A percentile compares a stretch with the other conserved stretches of the same genome.
phyloP scores from a whole-genome alignment of 495 filamentous ascomycete species.

The Neurospora sp. region DNA sequence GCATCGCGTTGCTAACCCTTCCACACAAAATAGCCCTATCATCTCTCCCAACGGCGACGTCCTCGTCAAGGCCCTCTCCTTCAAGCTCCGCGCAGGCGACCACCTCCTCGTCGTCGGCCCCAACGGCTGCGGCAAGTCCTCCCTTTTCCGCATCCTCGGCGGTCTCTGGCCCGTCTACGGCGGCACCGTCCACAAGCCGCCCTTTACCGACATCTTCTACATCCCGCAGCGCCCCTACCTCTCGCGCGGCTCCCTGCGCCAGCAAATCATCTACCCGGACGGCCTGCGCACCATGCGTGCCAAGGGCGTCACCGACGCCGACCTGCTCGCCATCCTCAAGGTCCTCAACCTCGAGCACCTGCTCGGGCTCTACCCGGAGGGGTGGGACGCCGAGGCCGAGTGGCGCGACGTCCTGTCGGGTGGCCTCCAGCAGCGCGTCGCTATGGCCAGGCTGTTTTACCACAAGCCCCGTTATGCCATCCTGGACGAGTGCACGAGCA shows the following conservation, averaged over 20 bases:
- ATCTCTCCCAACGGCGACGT: slow-evolving; percentile 95
- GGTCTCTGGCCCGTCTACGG: slow-evolving; percentile 99
- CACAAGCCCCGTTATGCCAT: slow-evolving; percentile 88
- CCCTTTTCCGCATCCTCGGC: slow-evolving; percentile 89
- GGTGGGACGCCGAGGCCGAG: slow-evolving; percentile 93
- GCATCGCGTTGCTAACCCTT: background rate
- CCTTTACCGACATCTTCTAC: slow-evolving; percentile 89
- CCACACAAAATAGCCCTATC: slow-evolving; percentile 49
- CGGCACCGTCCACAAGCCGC: slow-evolving; percentile 80
- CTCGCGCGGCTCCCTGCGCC: slow-evolving; percentile 74
- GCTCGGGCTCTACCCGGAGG: slow-evolving; percentile 63
- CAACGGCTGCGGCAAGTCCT: slow-evolving; percentile 95
- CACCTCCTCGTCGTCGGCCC: slow-evolving; percentile 93
- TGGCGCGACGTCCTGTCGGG: slow-evolving; percentile 88
- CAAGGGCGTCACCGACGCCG: slow-evolving; percentile 72
- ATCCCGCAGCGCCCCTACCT: slow-evolving; percentile 95
- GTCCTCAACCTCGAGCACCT: slow-evolving; percentile 74
- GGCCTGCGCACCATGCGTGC: slow-evolving; percentile 74
- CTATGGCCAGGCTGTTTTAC: slow-evolving; percentile 95
- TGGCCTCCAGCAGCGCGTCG: slow-evolving; percentile 91
- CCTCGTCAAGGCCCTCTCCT: slow-evolving; percentile 71
- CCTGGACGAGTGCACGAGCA: slow-evolving; percentile 91
- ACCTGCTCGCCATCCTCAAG: slow-evolving; percentile 65
- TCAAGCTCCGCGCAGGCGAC: slow-evolving; percentile 73
- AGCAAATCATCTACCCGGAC: slow-evolving; percentile 96